Evolutionary conservation across 495 filamentous ascomycete species (phyloP).

Genomic region (Chaetomium tenue): DNA sequence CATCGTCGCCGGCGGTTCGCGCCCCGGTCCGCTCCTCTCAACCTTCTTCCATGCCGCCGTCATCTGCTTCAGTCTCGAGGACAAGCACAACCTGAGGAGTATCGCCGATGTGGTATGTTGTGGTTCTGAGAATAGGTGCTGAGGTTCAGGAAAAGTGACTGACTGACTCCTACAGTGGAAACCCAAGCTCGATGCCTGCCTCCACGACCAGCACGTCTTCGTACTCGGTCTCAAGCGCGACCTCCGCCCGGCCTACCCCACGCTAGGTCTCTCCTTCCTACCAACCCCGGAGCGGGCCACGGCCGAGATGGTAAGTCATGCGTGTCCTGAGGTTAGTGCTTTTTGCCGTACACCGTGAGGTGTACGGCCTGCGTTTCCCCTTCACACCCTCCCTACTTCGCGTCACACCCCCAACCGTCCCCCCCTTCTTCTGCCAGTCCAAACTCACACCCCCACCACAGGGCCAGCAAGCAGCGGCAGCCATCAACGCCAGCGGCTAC

Average conservation of each 20-base stretch:
- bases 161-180: conserved; percentile 29
- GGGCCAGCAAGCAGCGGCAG: conserved; percentile 10
- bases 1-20: neutral
- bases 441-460: neutral
- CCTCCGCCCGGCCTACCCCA: conserved; percentile 9
- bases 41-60: conserved; percentile 35
- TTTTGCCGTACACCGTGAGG: neutral
- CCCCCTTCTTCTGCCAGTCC: neutral
- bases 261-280: conserved; percentile 20
- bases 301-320: neutral
- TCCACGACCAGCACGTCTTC: conserved; percentile 28
- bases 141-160: neutral
- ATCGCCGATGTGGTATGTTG: conserved; percentile 21
- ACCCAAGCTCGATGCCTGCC: conserved; percentile 27
- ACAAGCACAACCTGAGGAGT: conserved; percentile 19
- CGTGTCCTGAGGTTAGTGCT: neutral
- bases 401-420: neutral
- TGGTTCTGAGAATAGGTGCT: neutral
- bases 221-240: conserved; percentile 35
- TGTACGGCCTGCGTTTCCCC: neutral
- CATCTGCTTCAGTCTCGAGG: conserved; percentile 34
- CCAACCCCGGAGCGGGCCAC: conserved; percentile 16
- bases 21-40: conserved; percentile 10
- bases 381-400: neutral
- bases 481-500: conserved; percentile 20